Evolutionary conservation across 2,329 filamentous ascomycete genomes (phyloP).

Genomic region (Phialocephala sp.): DNA sequence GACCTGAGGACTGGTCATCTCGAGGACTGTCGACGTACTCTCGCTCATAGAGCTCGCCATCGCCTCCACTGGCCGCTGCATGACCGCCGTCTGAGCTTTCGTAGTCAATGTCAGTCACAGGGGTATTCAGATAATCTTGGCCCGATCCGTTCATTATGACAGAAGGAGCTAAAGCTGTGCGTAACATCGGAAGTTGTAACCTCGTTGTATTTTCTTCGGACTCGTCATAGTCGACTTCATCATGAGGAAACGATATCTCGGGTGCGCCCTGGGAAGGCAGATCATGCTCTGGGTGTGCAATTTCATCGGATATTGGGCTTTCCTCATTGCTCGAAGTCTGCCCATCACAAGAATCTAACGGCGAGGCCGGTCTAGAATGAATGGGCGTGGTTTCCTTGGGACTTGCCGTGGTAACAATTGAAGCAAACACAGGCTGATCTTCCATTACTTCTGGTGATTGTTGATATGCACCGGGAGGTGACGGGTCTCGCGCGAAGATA

Average conservation of each 20-base stretch:
- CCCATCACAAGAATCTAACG: slow-evolving; percentile 27
- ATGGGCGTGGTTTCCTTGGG: slow-evolving; percentile 21
- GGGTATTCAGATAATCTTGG: slow-evolving; percentile 35
- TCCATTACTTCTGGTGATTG: slow-evolving; percentile 17
- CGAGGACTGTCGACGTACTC: slow-evolving; percentile 27
- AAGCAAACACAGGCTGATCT: slow-evolving; percentile 28
- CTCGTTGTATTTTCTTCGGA: slow-evolving; percentile 27
- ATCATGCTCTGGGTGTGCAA: slow-evolving; percentile 7
- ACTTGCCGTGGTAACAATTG: slow-evolving; percentile 30
- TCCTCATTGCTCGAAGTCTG: slow-evolving; percentile 13
- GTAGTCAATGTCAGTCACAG: slow-evolving; percentile 42
- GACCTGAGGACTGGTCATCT: slow-evolving; percentile 28
- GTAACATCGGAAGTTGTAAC: slow-evolving; percentile 36
- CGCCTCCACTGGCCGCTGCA: slow-evolving; percentile 23
- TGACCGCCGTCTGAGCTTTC: slow-evolving; percentile 40
- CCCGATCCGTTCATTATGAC: slow-evolving; percentile 28
- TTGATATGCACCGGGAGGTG: slow-evolving; percentile 29
- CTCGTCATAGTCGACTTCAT: slow-evolving; percentile 25
- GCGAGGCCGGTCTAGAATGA: slow-evolving; percentile 14
- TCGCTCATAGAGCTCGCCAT: slow-evolving; percentile 28
- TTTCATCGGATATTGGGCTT: slow-evolving; percentile 4
- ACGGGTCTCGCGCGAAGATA: slow-evolving; percentile 22
- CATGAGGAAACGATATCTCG: slow-evolving; percentile 25
- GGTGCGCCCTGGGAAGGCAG: slow-evolving; percentile 11
- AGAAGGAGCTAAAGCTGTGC: slow-evolving; percentile 36